These are phyloP conservation scores for Hyaloscypha bicolor DNA, from an alignment of 495 filamentous ascomycete genomes.

Conservation along the genomic window DNA sequence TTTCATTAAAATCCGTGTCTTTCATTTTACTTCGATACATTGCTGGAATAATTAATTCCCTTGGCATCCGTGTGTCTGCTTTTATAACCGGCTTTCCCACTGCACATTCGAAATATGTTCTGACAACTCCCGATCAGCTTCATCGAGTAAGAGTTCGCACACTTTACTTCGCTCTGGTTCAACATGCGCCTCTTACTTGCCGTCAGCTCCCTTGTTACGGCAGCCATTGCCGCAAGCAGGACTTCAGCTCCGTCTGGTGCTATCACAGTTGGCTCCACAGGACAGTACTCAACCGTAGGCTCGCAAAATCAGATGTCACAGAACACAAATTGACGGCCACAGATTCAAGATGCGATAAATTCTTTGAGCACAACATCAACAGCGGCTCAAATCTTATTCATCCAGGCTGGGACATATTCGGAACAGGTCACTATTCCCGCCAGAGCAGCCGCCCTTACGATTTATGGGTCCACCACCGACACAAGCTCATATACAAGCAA, in stretches of 20 bases:
- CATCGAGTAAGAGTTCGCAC: not conserved
- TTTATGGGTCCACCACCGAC: slow-evolving; percentile 61
- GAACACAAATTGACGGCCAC: slow-evolving; percentile 39
- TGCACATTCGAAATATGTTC: not conserved
- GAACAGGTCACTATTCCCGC: slow-evolving; percentile 45
- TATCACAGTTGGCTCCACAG: slow-evolving; percentile 26
- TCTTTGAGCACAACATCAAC: slow-evolving; percentile 51
- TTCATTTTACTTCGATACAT: not conserved
- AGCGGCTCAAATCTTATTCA: slow-evolving; percentile 33
- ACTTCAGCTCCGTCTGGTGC: slow-evolving; percentile 29
- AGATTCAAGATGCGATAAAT: slow-evolving; percentile 60
- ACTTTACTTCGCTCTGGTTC: not conserved
- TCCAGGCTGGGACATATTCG: slow-evolving; percentile 39
- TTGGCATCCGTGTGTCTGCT: not conserved
- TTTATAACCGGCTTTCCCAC: not conserved
- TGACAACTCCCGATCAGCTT: not conserved
- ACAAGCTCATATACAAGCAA: slow-evolving; percentile 28
- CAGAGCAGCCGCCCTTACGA: slow-evolving; percentile 30
- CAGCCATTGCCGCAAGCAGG: slow-evolving; percentile 22
- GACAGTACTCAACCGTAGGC: slow-evolving; percentile 28
- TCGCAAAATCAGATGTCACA: not conserved
- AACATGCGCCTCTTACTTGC: slow-evolving; percentile 27
- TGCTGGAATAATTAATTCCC: not conserved
- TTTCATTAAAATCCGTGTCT: not conserved
- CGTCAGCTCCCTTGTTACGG: slow-evolving; percentile 19